A percentile compares a stretch with the other conserved stretches of the same genome.
These are phyloP conservation scores for Lachancea quebecensis DNA, from an alignment of 805 yeast species.

Conservation along the genomic window DNA sequence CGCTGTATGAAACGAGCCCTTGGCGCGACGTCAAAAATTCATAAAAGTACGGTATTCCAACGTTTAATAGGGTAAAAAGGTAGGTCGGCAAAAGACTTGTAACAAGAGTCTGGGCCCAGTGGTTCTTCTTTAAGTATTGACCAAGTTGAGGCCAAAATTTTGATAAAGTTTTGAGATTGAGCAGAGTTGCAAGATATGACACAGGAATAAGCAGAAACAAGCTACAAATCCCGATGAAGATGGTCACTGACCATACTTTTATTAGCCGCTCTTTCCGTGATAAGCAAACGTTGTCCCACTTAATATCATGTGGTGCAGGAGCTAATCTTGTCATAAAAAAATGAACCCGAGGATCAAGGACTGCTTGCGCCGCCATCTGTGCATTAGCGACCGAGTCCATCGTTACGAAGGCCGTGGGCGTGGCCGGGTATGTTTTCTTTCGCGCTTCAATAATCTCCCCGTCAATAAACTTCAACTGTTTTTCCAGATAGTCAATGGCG, in stretches of 20 bases:
- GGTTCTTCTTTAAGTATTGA: slow-evolving; percentile 50
- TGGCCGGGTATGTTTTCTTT: slow-evolving; percentile 63
- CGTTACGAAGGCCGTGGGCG: slow-evolving; percentile 88
- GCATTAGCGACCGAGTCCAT: slow-evolving; percentile 95
- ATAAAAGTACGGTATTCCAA: slow-evolving; percentile 77
- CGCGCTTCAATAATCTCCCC: slow-evolving; percentile 61
- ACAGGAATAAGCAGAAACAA: slow-evolving; percentile 77
- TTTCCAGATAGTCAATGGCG: slow-evolving; percentile 71
- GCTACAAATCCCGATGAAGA: slow-evolving; percentile 44
- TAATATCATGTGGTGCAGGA: slow-evolving; percentile 93
- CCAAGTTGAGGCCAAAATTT: slow-evolving; percentile 83
- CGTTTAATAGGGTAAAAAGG: slow-evolving; percentile 77
- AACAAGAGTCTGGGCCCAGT: slow-evolving; percentile 70
- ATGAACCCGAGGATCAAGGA: slow-evolving; percentile 81
- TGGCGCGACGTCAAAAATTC: slow-evolving; percentile 77
- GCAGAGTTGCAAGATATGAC: slow-evolving; percentile 71
- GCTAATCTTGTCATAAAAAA: slow-evolving; percentile 77
- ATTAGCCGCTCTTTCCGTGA: slow-evolving; percentile 64
- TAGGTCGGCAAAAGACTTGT: slow-evolving; percentile 90
- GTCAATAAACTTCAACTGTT: slow-evolving; percentile 62
- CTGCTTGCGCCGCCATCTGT: slow-evolving; percentile 94
- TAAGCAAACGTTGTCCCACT: slow-evolving; percentile 85
- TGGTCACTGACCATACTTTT: slow-evolving; percentile 39
- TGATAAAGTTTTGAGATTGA: slow-evolving; percentile 70
- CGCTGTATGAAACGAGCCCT: slow-evolving; percentile 87